Evolutionary conservation across 805 yeast genomes (phyloP), one percentile per base, ranked within the genome.

Genomic region (Saturnispora sanitii): DNA sequence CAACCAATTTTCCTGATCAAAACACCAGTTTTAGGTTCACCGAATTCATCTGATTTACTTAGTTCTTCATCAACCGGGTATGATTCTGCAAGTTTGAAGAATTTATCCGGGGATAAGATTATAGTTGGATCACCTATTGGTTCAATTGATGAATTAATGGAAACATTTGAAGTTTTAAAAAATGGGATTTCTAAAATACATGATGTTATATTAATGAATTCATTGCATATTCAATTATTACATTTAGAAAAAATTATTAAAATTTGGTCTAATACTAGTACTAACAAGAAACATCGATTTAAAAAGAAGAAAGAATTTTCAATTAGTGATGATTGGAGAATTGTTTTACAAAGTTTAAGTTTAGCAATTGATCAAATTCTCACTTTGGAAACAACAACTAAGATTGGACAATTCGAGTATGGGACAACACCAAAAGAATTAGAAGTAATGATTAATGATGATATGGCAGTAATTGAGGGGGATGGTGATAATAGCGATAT

Each of bases 281-380:
- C n/a, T n/a, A n/a, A n/a, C n/a, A n/a, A n/a, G n/a, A n/a, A n/a
- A n/a, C n/a, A n/a, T n/a, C n/a, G n/a, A n/a, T n/a, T n/a, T n/a
- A n/a, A n/a, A n/a, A n/a, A 27, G 33, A 37, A 30, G 27, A 31
- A n/a, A 18, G 13, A 17, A 4, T 31, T 37, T 6, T 18, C 15
- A 8, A 17, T 38, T 19, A 18, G 16, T 18, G 41, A 38, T 9
- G 37, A 38, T 32, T 40, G 38, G 31, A 27, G 42, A 18, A 22
- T 40, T 17, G 11, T 40, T 17, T 22, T 40, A 23, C 42, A 40
- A 20, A 32, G 35, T 15, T 18, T 34, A 21, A 28, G 28, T 16
- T 29, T 40, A 11, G 23, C 33, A 3, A 22, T 39, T 6, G 37
- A 39, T 12, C 37, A 39, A 16, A 8, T 38, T 12, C 12, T 17